phyloP scores from a whole-genome alignment of 2,329 filamentous ascomycete genomes.

The Pestalotiopsis sp. region DNA sequence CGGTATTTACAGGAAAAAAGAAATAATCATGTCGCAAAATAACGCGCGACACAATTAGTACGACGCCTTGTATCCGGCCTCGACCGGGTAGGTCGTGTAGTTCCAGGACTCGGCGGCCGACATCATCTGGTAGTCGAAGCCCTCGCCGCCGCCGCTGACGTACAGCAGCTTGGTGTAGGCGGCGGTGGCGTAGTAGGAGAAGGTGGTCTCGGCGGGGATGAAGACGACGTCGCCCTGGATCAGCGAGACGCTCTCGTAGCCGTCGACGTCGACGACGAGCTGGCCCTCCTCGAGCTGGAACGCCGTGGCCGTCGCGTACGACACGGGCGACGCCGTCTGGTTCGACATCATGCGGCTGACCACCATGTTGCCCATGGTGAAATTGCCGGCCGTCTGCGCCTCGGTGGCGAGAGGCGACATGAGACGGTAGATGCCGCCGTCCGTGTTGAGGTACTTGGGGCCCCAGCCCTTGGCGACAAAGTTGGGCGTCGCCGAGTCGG shows the following conservation, averaged over 20 bases:
- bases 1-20: background rate
- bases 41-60: background rate
- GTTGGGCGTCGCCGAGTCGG: slow-evolving; percentile 36
- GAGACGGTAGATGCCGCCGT: slow-evolving; percentile 41
- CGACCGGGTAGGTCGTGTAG: slow-evolving; percentile 14
- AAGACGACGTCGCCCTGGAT: slow-evolving; percentile 31
- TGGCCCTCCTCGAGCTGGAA: slow-evolving; percentile 31
- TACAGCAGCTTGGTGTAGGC: slow-evolving; percentile 31
- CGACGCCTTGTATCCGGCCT: slow-evolving; percentile 1
- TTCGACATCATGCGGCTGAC: slow-evolving; percentile 10
- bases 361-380: slow-evolving; percentile 7
- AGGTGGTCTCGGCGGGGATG: slow-evolving; percentile 22
- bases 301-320: slow-evolving; percentile 17
- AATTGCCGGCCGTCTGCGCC: slow-evolving; percentile 35
- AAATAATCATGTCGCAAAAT: background rate
- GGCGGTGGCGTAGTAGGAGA: slow-evolving; percentile 26
- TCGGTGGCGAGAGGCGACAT: slow-evolving; percentile 46
- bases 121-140: slow-evolving; percentile 27
- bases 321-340: slow-evolving; percentile 17
- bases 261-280: slow-evolving; percentile 23
- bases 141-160: slow-evolving; percentile 26
- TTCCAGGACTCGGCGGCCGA: slow-evolving; percentile 22
- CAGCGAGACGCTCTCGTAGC: slow-evolving; percentile 24
- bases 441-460: slow-evolving; percentile 44
- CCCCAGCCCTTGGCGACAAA: slow-evolving; percentile 49